These are phyloP conservation scores for Nemophila menziesii DNA, from an alignment of 257 asterid species.

Conservation along the genomic window DNA sequence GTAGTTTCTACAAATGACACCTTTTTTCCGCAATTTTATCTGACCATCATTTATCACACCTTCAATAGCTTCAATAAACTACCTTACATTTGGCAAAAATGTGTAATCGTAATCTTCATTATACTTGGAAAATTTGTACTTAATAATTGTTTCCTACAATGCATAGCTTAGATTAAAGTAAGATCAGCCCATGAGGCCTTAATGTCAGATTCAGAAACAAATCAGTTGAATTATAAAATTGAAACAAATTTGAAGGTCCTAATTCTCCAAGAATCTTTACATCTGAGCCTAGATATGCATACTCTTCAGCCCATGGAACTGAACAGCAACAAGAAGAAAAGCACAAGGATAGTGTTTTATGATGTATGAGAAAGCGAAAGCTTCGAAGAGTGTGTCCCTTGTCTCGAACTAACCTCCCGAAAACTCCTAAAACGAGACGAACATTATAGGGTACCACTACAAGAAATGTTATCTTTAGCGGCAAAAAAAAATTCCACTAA, in stretches of 20 bases:
- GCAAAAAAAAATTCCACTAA: too few species aligned
- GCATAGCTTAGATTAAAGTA: constrained; percentile 19
- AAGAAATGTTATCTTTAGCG: too few species aligned
- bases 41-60: constrained; percentile 10
- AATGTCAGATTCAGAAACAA: constrained; percentile 18
- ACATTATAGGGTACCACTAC: constrained; percentile 12
- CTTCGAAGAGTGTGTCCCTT: constrained; percentile 17
- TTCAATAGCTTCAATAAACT: constrained; percentile 12
- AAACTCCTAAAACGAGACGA: constrained; percentile 16
- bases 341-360: constrained; percentile 3
- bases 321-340: constrained; percentile 12
- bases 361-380: constrained; percentile 10
- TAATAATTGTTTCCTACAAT: constrained; percentile 15
- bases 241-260: constrained; percentile 11
- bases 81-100: constrained; percentile 14
- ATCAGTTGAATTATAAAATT: constrained; percentile 14
- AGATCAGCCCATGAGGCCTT: constrained; percentile 25
- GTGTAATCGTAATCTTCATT: constrained; percentile 16
- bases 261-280: constrained; percentile 15
- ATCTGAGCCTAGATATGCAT: constrained; percentile 8
- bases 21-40: constrained; percentile 9
- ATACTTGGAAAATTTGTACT: constrained; percentile 17
- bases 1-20: constrained; percentile 11
- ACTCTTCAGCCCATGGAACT: constrained; percentile 17
- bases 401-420: constrained; percentile 17